Conservation (phyloP, 2,329 filamentous ascomycete genomes). For the Penicillium sp. region DNA sequence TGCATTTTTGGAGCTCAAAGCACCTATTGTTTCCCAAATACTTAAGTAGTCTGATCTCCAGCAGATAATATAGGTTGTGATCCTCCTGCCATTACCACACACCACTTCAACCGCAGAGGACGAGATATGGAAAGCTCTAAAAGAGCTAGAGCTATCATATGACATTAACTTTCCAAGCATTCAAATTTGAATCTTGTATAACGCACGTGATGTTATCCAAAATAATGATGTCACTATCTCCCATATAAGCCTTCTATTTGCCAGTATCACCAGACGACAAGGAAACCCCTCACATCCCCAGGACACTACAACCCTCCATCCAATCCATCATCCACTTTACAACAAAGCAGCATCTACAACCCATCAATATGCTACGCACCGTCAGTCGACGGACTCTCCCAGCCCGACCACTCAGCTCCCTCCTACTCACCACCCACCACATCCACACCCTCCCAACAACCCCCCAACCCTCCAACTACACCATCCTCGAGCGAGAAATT, state of each 20-base stretch:
- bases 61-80: not conserved
- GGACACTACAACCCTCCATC: not conserved
- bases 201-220: not conserved
- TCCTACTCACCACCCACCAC: no score
- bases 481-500: constrained; percentile 17
- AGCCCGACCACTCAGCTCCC: not conserved
- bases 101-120: not conserved
- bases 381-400: not conserved
- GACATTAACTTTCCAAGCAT: not conserved
- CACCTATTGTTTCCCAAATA: not conserved
- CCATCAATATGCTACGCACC: not conserved
- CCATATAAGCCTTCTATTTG: not conserved
- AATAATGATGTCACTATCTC: constrained; percentile 12
- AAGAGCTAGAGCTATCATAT: not conserved
- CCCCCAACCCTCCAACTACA: not conserved
- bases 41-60: not conserved
- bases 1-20: not conserved
- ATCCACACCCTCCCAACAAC: not conserved
- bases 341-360: not conserved
- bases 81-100: not conserved
- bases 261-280: not conserved
- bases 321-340: not conserved
- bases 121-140: not conserved
- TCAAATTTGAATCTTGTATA: not conserved
- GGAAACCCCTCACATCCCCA: not conserved